These are phyloP conservation scores for Cytospora chrysosperma DNA, from an alignment of 2,329 filamentous ascomycete genomes.

Conservation along the genomic window DNA sequence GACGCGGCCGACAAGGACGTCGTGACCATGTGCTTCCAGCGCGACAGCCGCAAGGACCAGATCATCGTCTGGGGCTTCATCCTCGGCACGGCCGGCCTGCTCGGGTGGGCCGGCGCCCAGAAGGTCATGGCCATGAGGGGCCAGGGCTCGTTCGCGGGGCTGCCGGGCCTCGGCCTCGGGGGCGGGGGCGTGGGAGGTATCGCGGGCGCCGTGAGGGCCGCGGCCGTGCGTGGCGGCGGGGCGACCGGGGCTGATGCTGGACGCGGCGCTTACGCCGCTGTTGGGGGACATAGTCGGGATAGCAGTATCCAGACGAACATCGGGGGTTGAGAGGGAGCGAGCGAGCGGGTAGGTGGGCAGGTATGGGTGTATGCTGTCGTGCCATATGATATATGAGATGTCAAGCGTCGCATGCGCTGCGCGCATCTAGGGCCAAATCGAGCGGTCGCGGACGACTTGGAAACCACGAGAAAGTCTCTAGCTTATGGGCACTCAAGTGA, in stretches of 20 bases:
- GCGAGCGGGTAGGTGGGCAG: neutral
- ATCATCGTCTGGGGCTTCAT: conserved; percentile 67
- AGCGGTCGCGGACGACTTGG: neutral
- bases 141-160: conserved; percentile 25
- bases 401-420: neutral
- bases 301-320: conserved; percentile 11
- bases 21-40: conserved; percentile 63
- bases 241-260: conserved; percentile 14
- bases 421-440: neutral
- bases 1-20: conserved; percentile 62
- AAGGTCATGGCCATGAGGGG: conserved; percentile 45
- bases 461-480: neutral
- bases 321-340: neutral
- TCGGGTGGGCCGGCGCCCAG: conserved; percentile 59
- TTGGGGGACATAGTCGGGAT: conserved; percentile 25
- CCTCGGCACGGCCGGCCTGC: conserved; percentile 54
- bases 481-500: neutral
- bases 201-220: conserved; percentile 11
- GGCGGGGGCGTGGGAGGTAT: conserved; percentile 5
- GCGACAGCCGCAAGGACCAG: conserved; percentile 65
- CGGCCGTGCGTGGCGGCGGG: neutral
- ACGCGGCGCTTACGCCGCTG: conserved; percentile 32
- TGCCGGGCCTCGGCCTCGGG: conserved; percentile 19
- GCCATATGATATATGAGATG: neutral
- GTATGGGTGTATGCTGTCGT: no score